Percentiles rank a stretch among this genome's conserved stretches.
phyloP scores from a whole-genome alignment of 2,329 filamentous ascomycete species.

The Hypoxylon sp. region DNA sequence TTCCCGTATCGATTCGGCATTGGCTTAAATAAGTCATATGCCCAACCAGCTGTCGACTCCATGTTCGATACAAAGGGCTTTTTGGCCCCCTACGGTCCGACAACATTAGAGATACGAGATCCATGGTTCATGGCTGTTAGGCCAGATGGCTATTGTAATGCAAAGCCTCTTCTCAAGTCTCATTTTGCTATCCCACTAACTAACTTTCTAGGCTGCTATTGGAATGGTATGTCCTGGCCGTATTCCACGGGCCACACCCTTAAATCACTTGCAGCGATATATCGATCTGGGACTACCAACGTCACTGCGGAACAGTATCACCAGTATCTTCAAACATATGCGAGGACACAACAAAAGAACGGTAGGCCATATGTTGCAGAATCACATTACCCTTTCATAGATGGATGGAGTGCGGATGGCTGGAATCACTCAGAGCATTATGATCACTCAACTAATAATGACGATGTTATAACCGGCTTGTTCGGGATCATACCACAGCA shows the following conservation, averaged over 20 bases:
- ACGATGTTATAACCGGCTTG: constrained; percentile 62
- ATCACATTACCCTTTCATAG: constrained; percentile 58
- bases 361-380: constrained; percentile 62
- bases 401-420: constrained; percentile 57
- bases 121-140: constrained; percentile 58
- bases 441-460: constrained; percentile 62
- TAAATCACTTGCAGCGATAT: constrained; percentile 58
- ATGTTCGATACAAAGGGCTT: constrained; percentile 58
- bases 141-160: constrained; percentile 52
- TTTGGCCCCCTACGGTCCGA: constrained; percentile 58
- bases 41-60: constrained; percentile 54
- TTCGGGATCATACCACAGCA: constrained; percentile 59
- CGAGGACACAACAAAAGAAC: constrained; percentile 59
- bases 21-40: constrained; percentile 53
- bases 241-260: constrained; percentile 60
- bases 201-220: constrained; percentile 56
- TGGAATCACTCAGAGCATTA: constrained; percentile 61
- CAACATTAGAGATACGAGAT: constrained; percentile 60
- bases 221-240: constrained; percentile 64
- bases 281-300: constrained; percentile 54
- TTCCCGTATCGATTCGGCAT: constrained; percentile 62
- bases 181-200: constrained; percentile 11
- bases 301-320: constrained; percentile 58
- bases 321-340: constrained; percentile 58
- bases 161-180: not conserved